Evolutionary conservation across 108 stramenopile species (phyloP).

Genomic region (Fistulifera solaris): DNA sequence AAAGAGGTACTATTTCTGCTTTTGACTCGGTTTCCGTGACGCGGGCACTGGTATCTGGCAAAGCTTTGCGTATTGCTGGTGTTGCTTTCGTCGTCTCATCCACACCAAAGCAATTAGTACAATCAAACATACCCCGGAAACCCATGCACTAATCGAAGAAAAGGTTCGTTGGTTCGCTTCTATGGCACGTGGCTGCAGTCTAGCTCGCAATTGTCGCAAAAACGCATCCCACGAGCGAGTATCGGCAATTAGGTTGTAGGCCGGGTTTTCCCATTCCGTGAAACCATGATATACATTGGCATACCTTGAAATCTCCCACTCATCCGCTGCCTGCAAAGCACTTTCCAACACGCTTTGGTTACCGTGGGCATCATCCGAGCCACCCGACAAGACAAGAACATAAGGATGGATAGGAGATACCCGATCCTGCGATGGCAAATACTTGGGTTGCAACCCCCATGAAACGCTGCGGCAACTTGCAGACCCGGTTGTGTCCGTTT

Average conservation of each 20-base stretch:
- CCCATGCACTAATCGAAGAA: too few relatives aligned
- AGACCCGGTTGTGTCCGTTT: conserved; percentile 5
- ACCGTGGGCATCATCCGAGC: conserved; percentile 25
- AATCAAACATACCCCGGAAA: too few relatives aligned
- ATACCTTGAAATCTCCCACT: conserved; percentile 39
- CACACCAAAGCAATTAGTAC: too few relatives aligned
- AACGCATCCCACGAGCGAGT: conserved; percentile 10
- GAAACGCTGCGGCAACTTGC: conserved; percentile 32
- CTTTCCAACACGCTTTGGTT: conserved; percentile 27
- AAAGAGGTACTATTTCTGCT: too few relatives aligned
- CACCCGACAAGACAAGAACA: conserved; percentile 33
- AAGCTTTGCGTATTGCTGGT: too few relatives aligned
- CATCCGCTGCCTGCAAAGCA: conserved; percentile 18
- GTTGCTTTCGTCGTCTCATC: too few relatives aligned
- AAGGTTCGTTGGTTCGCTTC: too few relatives aligned
- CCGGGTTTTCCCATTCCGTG: conserved; percentile 8
- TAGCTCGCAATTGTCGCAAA: not conserved
- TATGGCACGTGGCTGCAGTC: too few relatives aligned
- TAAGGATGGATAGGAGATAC: conserved; percentile 12
- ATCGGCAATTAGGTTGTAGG: conserved; percentile 13
- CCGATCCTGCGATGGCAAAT: conserved; percentile 10
- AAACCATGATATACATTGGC: conserved; percentile 9
- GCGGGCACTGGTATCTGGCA: too few relatives aligned
- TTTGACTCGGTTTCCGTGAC: too few relatives aligned
- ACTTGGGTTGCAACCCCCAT: conserved; percentile 15